Base-by-base conservation (phyloP, 441 rosid genomes). In the Erodium texanum region DNA sequence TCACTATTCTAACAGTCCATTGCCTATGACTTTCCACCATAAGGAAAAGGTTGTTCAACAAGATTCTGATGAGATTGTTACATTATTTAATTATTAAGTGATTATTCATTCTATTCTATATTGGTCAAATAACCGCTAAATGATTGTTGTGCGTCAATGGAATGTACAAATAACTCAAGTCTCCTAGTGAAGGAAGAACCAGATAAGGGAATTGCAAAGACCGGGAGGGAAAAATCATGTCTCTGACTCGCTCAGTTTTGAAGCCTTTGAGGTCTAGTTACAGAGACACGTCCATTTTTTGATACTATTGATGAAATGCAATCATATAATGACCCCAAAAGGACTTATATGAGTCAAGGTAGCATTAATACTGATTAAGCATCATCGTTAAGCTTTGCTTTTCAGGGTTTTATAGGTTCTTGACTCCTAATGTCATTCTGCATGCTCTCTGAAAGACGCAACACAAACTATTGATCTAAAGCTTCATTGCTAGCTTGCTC, bases 241-340 rank as follows among this genome's bases (percentile, higher is more conserved):
- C n/a, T n/a, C 36, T 32, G 5, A 32, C 6, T 32, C 36, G 0
- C 6, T 32, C 36, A 3, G 36, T 32, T 32, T 5, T 32, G 6
- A 32, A 32, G 36, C 6, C 36, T 32, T 32, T 0, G 36, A 32
- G 36, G 5, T 32, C 36, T 32, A 32, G 3, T 32, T 32, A 32
- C 36, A 32, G 36, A 32, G 36, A 32, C 6, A 68, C 93, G 83
- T 71, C 89, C 89, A 5, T 88, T 88, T 65, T 87, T 91, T 5
- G 89, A 88, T 59, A 79, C 85, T 15, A 84, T 86, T 7, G 97
- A 91, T 10, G 96, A 94, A 11, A 77, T 87, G 16, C 96, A 89
- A 74, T 90, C 94, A 0, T 86, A 80, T 38, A 80, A 78, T 15
- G 86, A 87, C 67, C 77, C 89, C 1, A 88, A 87, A 27, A 4